Evolutionary conservation across 192 early-diverging fungal species (phyloP), one percentile per base, ranked within the genome.

Genomic region (Coemansia sp.): DNA sequence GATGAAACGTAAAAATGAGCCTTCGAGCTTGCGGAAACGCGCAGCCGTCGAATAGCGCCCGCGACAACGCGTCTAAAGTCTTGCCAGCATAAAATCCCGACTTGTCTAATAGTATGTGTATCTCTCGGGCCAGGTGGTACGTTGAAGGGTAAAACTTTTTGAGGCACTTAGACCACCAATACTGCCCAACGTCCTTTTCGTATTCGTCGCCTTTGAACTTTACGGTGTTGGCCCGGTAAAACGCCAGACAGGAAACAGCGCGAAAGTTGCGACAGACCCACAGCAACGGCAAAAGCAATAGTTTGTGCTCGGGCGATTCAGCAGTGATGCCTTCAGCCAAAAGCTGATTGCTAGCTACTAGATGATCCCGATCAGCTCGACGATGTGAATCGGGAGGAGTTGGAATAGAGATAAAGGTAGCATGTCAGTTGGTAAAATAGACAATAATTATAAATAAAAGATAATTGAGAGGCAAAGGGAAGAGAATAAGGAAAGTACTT

Each of bases 111-210:
- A 46, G n/a, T 46, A 46, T 46, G 5, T 46, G n/a, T 46, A 46
- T 46, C 45, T 46, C 45, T 19, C 45, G 45, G 7, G 45, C 45
- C 45, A 46, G 8, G 45, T 46, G 45, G 45, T 46, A 8, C 5
- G 5, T 46, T 19, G 45, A 19, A 5, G 45, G n/a, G 45, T 46
- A 46, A n/a, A 46, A 46, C n/a, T 46, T 46, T 46, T 46, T 46
- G 45, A 46, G 45, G 45, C n/a, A n/a, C 45, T 46, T 46, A 19
- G n/a, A 46, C 45, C 45, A 46, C 45, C 45, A 46, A 15, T 46
- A 46, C 45, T 46, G 45, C 7, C 15, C 45, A 19, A 15, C 15
- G n/a, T 46, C 45, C 45, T 17, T 46, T 46, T 46, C 45, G n/a
- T 46, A 46, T 19, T 17, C n/a, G 45, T 46, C 45, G 45, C n/a